phyloP scores from a whole-genome alignment of 305 asterid species.

The Petunia hybrid region DNA sequence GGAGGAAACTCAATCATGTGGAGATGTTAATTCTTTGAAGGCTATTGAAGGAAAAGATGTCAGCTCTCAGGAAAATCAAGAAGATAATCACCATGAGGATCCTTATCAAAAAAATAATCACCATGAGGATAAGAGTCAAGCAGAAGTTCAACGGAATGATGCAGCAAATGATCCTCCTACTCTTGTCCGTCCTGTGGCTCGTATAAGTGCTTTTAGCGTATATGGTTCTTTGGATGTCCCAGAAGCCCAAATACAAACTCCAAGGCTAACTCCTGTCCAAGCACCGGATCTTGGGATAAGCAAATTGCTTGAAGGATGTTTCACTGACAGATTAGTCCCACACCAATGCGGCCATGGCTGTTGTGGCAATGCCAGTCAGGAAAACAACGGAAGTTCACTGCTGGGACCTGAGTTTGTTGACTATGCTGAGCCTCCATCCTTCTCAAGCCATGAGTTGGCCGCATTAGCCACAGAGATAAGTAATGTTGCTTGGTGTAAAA shows the following conservation, averaged over 20 bases:
- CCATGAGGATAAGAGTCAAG: slow-evolving; percentile 49
- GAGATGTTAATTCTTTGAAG: slow-evolving; percentile 63
- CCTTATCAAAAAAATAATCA: slow-evolving; percentile 45
- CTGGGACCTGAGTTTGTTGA: slow-evolving; percentile 87
- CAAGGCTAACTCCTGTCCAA: slow-evolving; percentile 41
- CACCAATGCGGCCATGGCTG: slow-evolving; percentile 85
- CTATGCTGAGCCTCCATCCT: slow-evolving; percentile 61
- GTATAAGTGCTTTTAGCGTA: slow-evolving; percentile 67
- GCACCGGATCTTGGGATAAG: slow-evolving; percentile 46
- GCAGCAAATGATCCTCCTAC: slow-evolving; percentile 47
- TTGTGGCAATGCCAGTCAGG: slow-evolving; percentile 49
- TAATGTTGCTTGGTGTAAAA: slow-evolving; percentile 76
- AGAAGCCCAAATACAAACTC: slow-evolving; percentile 50
- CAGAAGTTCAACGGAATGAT: slow-evolving; percentile 46
- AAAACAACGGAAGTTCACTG: slow-evolving; percentile 42
- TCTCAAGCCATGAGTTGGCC: slow-evolving; percentile 70
- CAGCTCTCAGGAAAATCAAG: slow-evolving; percentile 56
- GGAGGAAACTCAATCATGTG: slow-evolving; percentile 78
- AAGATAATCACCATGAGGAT: slow-evolving; percentile 42
- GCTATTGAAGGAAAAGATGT: slow-evolving; percentile 62
- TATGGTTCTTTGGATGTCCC: slow-evolving; percentile 52
- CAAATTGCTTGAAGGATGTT: slow-evolving; percentile 60
- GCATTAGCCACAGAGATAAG: slow-evolving; percentile 83
- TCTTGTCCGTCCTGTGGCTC: slow-evolving; percentile 71
- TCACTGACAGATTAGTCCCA: slow-evolving; percentile 61